Evolutionary conservation across 106 monocot genomes (phyloP), one percentile per base, ranked within the genome.

Genomic region (Apostasia shenzhenica): DNA sequence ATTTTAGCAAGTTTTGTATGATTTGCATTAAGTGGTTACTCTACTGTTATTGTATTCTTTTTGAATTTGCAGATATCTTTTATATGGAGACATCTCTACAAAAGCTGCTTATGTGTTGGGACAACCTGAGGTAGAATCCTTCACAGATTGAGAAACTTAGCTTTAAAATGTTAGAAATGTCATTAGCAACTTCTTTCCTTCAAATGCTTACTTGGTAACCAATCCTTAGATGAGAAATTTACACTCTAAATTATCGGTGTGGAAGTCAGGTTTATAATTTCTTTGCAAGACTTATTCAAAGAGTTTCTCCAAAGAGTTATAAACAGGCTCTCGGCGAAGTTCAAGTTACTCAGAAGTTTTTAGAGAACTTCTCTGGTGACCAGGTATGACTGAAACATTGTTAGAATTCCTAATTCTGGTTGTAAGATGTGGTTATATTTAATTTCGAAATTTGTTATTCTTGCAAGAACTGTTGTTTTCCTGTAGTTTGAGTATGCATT

Each of bases 331-430:
- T 85, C 51, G 92, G 59, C 50, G 92, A 97, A 79, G 97, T 97
- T 14, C 69, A 65, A 63, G 92, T 97, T 57, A 70, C 92, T 12
- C 92, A 87, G 67, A 97, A 92, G 45, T 97, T 97, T 75, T 69
- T 97, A 50, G 97, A 97, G 74, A 97, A 97, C 72, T 92, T 97
- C 65, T 81, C 81, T 70, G 92, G 97, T 45, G 97, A 97, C 69
- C 97, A 97, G 89, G 97, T 97, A 81, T 41, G 8, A 26, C 26
- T 26, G 26, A 26, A 26, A 26, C 26, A 26, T 26, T 26, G 26
- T 26, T 26, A 26, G 26, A 26, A 26, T 26, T 26, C 26, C 26
- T 26, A 26, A 26, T 26, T 26, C 26, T 26, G 26, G 26, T 26
- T 26, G 26, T 26, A 26, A 26, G 26, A 26, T 26, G 26, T 26